phyloP scores from a whole-genome alignment of 2,329 filamentous ascomycete genomes.

The Pseudocercospora crystallina region DNA sequence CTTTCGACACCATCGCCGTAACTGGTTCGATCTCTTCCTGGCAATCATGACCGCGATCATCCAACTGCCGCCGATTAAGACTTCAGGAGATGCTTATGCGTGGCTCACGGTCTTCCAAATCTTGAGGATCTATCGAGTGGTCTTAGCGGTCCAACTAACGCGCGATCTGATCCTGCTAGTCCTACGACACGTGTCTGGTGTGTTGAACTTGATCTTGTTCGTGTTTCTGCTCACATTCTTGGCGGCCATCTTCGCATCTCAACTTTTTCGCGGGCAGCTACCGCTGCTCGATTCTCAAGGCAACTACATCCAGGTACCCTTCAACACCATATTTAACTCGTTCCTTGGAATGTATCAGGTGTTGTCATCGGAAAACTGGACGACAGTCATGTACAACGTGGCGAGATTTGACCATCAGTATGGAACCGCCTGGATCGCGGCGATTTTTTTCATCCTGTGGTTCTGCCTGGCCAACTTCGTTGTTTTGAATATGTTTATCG shows the following conservation, averaged over 20 bases:
- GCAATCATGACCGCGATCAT: constrained; percentile 82
- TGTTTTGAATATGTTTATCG: constrained; percentile 99
- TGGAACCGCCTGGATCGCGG: constrained; percentile 87
- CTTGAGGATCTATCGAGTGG: constrained; percentile 84
- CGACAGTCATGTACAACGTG: constrained; percentile 76
- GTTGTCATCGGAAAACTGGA: constrained; percentile 96
- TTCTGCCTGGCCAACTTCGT: constrained; percentile 95
- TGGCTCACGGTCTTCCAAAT: constrained; percentile 95
- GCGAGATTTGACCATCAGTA: constrained; percentile 65
- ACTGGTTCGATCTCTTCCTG: constrained; percentile 76
- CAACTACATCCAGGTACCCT: constrained; percentile 68
- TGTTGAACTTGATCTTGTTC: constrained; percentile 91
- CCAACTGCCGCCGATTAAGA: constrained; percentile 75
- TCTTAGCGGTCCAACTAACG: constrained; percentile 84
- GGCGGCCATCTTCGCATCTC: constrained; percentile 86
- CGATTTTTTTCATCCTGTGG: constrained; percentile 89
- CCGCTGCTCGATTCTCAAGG: constrained; percentile 60
- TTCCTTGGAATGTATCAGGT: constrained; percentile 98
- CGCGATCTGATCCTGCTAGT: constrained; percentile 82
- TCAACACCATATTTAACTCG: constrained; percentile 89
- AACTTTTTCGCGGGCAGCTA: constrained; percentile 87
- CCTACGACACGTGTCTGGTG: constrained; percentile 85
- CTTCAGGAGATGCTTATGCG: constrained; percentile 70
- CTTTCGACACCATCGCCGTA: constrained; percentile 72
- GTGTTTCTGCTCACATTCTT: constrained; percentile 95